Evolutionary conservation across 164 flowering plant genomes (phyloP).

Genomic region (Umbilicus rupestris): DNA sequence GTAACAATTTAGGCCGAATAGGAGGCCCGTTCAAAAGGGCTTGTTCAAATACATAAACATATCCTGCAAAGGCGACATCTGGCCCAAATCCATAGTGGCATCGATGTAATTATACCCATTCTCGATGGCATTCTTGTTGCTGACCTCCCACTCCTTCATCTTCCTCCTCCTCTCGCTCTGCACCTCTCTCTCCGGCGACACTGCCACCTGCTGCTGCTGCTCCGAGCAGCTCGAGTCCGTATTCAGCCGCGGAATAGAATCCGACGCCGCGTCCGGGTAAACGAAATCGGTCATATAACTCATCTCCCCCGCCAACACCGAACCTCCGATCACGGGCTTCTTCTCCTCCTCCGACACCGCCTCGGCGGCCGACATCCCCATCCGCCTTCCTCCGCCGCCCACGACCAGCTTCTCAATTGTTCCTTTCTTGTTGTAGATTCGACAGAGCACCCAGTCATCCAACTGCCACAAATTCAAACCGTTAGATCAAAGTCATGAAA

Average conservation of each 20-base stretch:
- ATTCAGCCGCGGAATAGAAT: constrained; percentile 47
- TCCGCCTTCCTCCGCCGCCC: not conserved
- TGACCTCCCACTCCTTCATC: constrained; percentile 17
- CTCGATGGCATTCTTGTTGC: constrained; percentile 17
- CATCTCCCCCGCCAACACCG: constrained; percentile 16
- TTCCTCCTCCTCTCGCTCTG: constrained; percentile 61
- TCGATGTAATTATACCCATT: constrained; percentile 30
- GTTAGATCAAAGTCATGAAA: constrained; percentile 2
- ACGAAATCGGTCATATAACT: constrained; percentile 20
- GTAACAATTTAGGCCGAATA: not conserved
- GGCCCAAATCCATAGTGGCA: constrained; percentile 22
- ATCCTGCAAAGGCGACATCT: constrained; percentile 49
- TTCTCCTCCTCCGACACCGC: constrained; percentile 16
- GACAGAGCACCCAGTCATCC: constrained; percentile 75
- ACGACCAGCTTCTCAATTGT: constrained; percentile 29
- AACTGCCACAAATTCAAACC: constrained; percentile 27
- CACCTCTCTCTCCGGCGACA: constrained; percentile 48
- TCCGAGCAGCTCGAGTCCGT: constrained; percentile 69
- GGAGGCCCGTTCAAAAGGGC: constrained; percentile 26
- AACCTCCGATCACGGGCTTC: constrained; percentile 24
- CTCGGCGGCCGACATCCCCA: constrained; percentile 2
- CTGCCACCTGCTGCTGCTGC: constrained; percentile 38
- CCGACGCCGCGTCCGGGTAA: constrained; percentile 40
- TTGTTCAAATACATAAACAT: constrained; percentile 41
- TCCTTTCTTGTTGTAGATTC: constrained; percentile 72